phyloP scores from a whole-genome alignment of 1,284 basidiomycete species.

The Marasmius tenuissimus region DNA sequence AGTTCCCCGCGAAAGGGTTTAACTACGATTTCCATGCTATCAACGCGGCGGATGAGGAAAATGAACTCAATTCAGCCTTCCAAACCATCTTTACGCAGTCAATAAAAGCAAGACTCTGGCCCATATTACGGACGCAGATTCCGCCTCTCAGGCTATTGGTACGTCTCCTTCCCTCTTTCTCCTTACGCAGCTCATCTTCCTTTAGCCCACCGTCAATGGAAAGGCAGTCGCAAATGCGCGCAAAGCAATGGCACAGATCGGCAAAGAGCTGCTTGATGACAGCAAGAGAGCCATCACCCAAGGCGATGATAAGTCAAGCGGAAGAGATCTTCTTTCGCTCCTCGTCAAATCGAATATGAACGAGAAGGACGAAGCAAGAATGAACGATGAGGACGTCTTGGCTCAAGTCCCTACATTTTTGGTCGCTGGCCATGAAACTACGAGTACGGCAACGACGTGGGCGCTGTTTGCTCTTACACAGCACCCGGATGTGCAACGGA shows the following conservation, averaged over 20 bases:
- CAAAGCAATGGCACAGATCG: slow-evolving; percentile 33
- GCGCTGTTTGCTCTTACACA: slow-evolving; percentile 64
- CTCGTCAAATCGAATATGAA: slow-evolving; percentile 67
- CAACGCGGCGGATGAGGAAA: slow-evolving; percentile 27
- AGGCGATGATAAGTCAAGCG: slow-evolving; percentile 27
- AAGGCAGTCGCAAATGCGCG: slow-evolving; percentile 18
- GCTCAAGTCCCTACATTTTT: slow-evolving; percentile 67
- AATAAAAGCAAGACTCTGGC: slow-evolving; percentile 23
- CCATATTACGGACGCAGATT: slow-evolving; percentile 33
- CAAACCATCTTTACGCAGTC: slow-evolving; percentile 36
- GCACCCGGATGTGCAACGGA: slow-evolving; percentile 55
- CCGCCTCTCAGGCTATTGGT: slow-evolving; percentile 45
- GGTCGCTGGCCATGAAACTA: slow-evolving; percentile 79
- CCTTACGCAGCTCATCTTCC: slow-evolving; percentile 17
- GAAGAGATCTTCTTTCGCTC: slow-evolving; percentile 53
- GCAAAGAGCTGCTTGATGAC: slow-evolving; percentile 42
- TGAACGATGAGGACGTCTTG: slow-evolving; percentile 74
- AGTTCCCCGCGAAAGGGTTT: slow-evolving; percentile 44
- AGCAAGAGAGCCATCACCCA: slow-evolving; percentile 39
- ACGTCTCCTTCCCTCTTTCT: slow-evolving; percentile 16
- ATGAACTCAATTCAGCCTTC: slow-evolving; percentile 52
- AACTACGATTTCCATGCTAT: slow-evolving; percentile 65
- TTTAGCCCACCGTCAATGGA: slow-evolving; percentile 23
- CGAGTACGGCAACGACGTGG: slow-evolving; percentile 28
- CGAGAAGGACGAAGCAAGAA: slow-evolving; percentile 50